A percentile compares a stretch with the other conserved stretches of the same genome.
These are phyloP conservation scores for Suillus ampliporus DNA, from an alignment of 768 basidiomycete species.

Conservation along the genomic window DNA sequence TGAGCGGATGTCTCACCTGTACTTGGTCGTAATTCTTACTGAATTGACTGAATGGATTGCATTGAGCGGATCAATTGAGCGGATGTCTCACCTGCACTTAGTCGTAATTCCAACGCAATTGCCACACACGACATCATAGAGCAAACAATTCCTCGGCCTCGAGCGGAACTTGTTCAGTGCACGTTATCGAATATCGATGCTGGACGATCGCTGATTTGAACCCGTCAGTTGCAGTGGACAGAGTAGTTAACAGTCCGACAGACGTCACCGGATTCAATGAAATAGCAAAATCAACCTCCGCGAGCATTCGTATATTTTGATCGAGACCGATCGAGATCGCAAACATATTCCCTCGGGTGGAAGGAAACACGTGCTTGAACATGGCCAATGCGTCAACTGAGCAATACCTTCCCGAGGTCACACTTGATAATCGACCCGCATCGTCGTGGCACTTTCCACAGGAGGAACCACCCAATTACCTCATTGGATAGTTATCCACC, in stretches of 20 bases:
- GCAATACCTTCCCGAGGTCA: neutral
- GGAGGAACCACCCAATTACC: neutral
- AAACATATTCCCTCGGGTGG: neutral
- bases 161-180: too few species aligned
- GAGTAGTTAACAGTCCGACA: neutral
- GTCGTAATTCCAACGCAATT: neutral
- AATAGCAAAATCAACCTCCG: neutral
- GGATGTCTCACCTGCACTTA: constrained; percentile 4
- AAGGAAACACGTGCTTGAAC: neutral
- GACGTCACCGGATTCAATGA: neutral
- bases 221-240: neutral
- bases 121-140: neutral
- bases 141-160: neutral
- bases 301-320: neutral
- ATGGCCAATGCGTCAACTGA: neutral
- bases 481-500: neutral
- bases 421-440: neutral
- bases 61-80: too few species aligned
- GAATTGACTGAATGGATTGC: neutral
- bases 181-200: neutral
- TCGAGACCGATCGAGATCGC: neutral
- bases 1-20: neutral
- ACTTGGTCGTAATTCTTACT: neutral
- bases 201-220: neutral
- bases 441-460: neutral